phyloP scores from a whole-genome alignment of 139 green algal species.

The Chlamydomonas urium region DNA sequence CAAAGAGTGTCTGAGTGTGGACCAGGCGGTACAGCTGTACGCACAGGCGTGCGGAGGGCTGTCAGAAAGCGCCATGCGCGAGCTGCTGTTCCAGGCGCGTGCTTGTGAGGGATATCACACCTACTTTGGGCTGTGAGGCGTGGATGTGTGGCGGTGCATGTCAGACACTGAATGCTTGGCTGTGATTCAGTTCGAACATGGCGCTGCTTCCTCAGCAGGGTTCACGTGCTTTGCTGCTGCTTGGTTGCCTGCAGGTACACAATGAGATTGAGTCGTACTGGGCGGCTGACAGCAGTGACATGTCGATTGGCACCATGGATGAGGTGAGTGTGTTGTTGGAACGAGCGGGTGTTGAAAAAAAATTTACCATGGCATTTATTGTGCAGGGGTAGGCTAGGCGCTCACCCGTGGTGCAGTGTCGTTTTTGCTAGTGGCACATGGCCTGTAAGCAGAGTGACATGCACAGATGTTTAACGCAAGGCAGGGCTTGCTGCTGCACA shows the following conservation, averaged over 20 bases:
- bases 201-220: slow-evolving; percentile 3
- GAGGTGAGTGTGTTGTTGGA: background rate
- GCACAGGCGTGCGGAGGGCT: background rate
- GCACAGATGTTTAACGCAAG: no score
- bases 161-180: no score
- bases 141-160: no score
- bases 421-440: no score
- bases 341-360: slow-evolving; percentile 24
- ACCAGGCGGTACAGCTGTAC: slow-evolving; percentile 9
- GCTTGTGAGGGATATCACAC: background rate
- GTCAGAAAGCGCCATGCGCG: background rate
- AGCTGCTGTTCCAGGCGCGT: slow-evolving; percentile 5
- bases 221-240: no score
- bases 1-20: slow-evolving; percentile 1
- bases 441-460: no score
- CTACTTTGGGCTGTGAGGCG: background rate
- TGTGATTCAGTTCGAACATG: no score
- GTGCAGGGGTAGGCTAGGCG: no score
- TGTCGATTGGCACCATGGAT: slow-evolving; percentile 2
- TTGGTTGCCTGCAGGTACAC: slow-evolving; percentile 8
- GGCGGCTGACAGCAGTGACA: slow-evolving; percentile 8
- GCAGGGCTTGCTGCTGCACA: no score
- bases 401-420: no score
- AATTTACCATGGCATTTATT: slow-evolving; percentile 11
- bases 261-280: slow-evolving; percentile 40